Evolutionary conservation across 148 eudicot genomes (phyloP), one percentile per base, ranked within the genome.

Genomic region (Polygonum aviculare): DNA sequence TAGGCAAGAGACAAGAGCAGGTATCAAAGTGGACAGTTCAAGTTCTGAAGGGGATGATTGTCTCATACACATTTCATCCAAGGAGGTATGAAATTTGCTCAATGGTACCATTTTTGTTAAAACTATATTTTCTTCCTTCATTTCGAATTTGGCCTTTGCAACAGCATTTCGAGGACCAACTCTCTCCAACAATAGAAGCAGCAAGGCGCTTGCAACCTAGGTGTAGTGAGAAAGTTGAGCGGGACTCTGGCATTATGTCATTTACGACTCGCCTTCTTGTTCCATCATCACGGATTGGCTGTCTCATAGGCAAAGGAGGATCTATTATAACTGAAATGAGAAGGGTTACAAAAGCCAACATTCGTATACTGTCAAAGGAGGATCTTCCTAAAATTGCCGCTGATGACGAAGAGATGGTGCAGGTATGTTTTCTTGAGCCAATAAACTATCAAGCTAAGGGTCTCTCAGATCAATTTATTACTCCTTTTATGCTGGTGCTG

Each of bases 251-350:
- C 74, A 84, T 91, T 45, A 72, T 88, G 47, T 87, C 99, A 69
- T 93, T 83, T 72, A 89, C 93, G 1, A 90, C 94, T 22, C 87
- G 94, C 49, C 80, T 95, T 59, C 90, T 95, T 45, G 99, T 95
- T 69, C 94, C 93, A 62, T 77, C 89, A 60, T 85, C 99, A 47
- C 88, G 88, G 22, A 86, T 95, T 82, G 99, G 99, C 39, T 91
- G 94, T 81, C 90, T 95, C 50, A 92, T 95, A 78, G 99, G 99
- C 47, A 95, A 91, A 95, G 97, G 94, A 51, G 99, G 99, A 57
- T 77, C 97, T 51, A 95, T 95, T 38, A 84, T 95, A 69, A 87
- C 90, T 57, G 99, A 95, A 79, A 93, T 93, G 90, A 91, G 99
- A 79, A 95, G 79, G 77, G 80, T 83, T 73, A 95, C 94, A 22